These are phyloP conservation scores for Viola pubescens DNA, from an alignment of 441 rosid genomes.

Conservation along the genomic window DNA sequence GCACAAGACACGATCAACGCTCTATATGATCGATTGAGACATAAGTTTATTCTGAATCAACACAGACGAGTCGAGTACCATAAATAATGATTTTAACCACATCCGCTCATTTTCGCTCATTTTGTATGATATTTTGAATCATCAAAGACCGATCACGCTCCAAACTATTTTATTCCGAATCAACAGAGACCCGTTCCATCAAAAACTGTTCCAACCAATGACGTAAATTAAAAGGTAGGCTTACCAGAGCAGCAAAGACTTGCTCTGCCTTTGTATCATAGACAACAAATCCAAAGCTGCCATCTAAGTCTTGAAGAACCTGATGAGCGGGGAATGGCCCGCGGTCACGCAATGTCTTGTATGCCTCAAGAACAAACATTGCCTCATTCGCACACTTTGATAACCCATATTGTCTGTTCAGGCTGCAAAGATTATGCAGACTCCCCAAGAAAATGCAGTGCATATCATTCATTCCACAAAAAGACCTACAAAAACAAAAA, in stretches of 20 bases:
- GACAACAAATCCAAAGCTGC: constrained; percentile 73
- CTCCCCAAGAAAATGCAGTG: constrained; percentile 78
- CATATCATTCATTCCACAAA: constrained; percentile 70
- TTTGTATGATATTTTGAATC: too few relatives aligned
- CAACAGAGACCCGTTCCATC: too few relatives aligned
- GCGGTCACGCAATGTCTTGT: constrained; percentile 79
- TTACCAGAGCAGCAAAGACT: constrained; percentile 74
- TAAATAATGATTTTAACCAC: too few relatives aligned
- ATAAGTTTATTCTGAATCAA: too few relatives aligned
- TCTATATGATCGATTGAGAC: too few relatives aligned
- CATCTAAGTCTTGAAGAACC: constrained; percentile 79
- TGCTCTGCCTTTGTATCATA: constrained; percentile 59
- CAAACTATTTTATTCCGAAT: too few relatives aligned
- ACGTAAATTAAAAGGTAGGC: neutral
- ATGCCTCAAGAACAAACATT: constrained; percentile 69
- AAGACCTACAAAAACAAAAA: constrained; percentile 40
- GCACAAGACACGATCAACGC: too few relatives aligned
- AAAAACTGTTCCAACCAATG: neutral
- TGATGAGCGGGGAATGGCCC: constrained; percentile 94
- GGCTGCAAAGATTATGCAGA: constrained; percentile 56
- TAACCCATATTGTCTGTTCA: constrained; percentile 69
- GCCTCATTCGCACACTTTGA: constrained; percentile 71
- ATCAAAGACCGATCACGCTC: too few relatives aligned
- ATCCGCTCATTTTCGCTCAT: too few relatives aligned
- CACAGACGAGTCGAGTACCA: too few relatives aligned